Conservation (phyloP, 495 filamentous ascomycete species). For the Rhypophila decipiens region DNA sequence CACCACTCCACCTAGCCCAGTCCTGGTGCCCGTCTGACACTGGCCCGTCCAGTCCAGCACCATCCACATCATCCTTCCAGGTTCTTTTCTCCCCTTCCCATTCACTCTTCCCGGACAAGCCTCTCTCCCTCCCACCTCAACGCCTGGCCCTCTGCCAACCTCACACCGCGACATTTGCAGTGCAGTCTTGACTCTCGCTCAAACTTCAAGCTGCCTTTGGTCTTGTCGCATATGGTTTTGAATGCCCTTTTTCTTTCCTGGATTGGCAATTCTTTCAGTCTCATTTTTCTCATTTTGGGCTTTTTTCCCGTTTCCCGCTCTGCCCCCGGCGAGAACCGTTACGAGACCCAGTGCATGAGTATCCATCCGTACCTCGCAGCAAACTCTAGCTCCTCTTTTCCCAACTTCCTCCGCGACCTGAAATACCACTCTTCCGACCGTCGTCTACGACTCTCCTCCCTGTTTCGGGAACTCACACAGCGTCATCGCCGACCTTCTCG, state of each 20-base stretch:
- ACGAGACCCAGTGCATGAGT: too few relatives aligned
- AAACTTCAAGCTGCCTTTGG: neutral
- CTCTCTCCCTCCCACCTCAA: conserved; percentile 11
- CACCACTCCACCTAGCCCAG: conserved; percentile 12
- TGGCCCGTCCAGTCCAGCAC: conserved; percentile 6
- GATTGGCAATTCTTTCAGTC: neutral
- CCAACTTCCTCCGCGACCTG: too few relatives aligned
- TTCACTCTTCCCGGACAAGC: conserved; percentile 13
- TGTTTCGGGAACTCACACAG: neutral
- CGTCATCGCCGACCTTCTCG: neutral
- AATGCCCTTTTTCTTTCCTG: neutral
- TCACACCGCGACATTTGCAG: conserved; percentile 1
- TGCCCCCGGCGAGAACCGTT: too few relatives aligned
- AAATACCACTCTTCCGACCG: neutral
- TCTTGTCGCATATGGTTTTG: conserved; percentile 7
- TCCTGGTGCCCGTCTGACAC: conserved; percentile 14
- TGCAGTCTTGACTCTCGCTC: neutral
- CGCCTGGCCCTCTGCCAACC: conserved; percentile 6
- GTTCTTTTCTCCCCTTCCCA: conserved; percentile 22
- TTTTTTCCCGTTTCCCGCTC: neutral
- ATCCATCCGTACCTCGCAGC: too few relatives aligned
- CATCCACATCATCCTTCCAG: conserved; percentile 18
- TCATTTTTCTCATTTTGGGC: neutral
- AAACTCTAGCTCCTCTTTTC: too few relatives aligned
- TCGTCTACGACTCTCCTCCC: neutral